A percentile compares a stretch with the other conserved stretches of the same genome.
Evolutionary conservation across 2,329 filamentous ascomycete species (phyloP).

Genomic region (Metarhizium brunneum): DNA sequence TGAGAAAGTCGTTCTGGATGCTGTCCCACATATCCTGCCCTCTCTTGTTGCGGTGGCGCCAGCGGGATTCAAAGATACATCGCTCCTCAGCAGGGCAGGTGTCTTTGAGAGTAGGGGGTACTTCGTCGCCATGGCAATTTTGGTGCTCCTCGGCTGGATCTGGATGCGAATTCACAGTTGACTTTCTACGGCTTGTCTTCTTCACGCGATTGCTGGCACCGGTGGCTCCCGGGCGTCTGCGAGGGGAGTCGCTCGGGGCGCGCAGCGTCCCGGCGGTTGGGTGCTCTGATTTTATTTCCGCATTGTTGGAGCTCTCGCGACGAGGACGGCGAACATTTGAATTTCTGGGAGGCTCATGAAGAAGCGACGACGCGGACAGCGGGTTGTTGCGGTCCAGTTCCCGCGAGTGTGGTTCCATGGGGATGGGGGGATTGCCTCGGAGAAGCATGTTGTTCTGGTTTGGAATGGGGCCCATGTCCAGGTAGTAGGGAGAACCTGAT

Average conservation of each 20-base stretch:
- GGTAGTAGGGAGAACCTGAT: slow-evolving; percentile 17
- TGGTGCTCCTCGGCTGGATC: slow-evolving; percentile 21
- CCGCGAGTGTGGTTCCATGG: slow-evolving; percentile 16
- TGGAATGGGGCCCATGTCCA: slow-evolving; percentile 16
- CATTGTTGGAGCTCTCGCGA: slow-evolving; percentile 15
- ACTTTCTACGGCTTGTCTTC: slow-evolving; percentile 12
- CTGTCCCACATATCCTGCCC: slow-evolving; percentile 51
- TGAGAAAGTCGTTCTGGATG: slow-evolving; percentile 35
- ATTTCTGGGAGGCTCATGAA: slow-evolving; percentile 13
- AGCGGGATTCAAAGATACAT: slow-evolving; percentile 40
- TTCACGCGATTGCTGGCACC: slow-evolving; percentile 17
- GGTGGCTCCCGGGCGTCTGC: slow-evolving; percentile 12
- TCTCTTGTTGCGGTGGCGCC: slow-evolving; percentile 34
- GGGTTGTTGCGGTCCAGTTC: slow-evolving; percentile 12
- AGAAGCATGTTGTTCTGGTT: slow-evolving; percentile 18
- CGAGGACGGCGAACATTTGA: slow-evolving; percentile 14
- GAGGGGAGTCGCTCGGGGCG: slow-evolving; percentile 18
- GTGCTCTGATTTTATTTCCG: not conserved
- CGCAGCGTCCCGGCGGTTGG: slow-evolving; percentile 7
- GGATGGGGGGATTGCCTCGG: slow-evolving; percentile 12
- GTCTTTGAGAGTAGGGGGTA: slow-evolving; percentile 30
- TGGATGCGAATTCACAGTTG: slow-evolving; percentile 6
- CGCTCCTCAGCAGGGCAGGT: slow-evolving; percentile 38
- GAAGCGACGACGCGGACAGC: slow-evolving; percentile 10
- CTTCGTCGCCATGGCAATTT: slow-evolving; percentile 25